Evolutionary conservation across 345 rosid genomes (phyloP), one percentile per base, ranked within the genome.

Genomic region (Rhizophora mangle): DNA sequence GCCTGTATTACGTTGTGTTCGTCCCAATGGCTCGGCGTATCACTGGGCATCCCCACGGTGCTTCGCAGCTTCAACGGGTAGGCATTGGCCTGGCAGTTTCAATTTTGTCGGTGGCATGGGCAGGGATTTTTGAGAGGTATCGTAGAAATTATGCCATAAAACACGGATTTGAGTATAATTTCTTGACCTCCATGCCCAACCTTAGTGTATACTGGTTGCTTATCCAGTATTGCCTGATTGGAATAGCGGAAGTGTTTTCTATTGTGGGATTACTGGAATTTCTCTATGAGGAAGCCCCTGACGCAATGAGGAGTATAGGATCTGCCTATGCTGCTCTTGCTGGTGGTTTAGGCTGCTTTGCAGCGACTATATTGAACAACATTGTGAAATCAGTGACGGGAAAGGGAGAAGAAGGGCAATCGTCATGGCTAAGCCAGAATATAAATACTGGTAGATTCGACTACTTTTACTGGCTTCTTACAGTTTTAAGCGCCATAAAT

Each of bases 291-390:
- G 98, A 93, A 78, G 91, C 98, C 22, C 98, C 96, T 0, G 96
- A 93, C 77, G 96, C 98, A 32, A 93, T 93, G 98, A 93, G 87
- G 82, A 93, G 96, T 63, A 86, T 90, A 67, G 98, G 98, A n/a
- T 90, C 98, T 0, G 90, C 98, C 52, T 93, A 93, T 65, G 93
- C 96, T 24, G 96, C 98, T 1, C 62, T 88, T 37, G 93, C 98
- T 0, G 96, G 96, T 0, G 98, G 98, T 16, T 72, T 90, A 67
- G 96, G 98, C 10, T 90, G 98, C 75, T 93, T 90, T 21, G 84
- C 72, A 20, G 96, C 98, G 22, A 87, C 87, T 19, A 82, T 85
- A 59, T 77, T 90, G 76, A 93, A 93, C 89, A 90, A 61, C 76
- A 85, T 87, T n/a, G 70, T 93, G 39, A 89, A 90, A 78, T 83